Conservation (phyloP, 176 grass and related monocot genomes). For the Alopecurus myosuroides region DNA sequence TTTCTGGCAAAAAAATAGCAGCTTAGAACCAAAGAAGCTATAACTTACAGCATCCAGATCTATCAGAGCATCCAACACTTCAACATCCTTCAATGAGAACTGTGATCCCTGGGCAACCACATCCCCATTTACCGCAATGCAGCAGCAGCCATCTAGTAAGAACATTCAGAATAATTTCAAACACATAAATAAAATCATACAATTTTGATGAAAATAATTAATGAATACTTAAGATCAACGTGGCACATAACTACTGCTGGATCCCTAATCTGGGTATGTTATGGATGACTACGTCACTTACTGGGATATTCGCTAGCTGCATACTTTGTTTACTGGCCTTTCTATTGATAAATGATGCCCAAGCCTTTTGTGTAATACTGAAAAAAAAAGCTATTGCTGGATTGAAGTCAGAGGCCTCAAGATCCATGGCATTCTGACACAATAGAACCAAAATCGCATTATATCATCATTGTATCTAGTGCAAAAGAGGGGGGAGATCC, state of each 20-base stretch:
- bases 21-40: not conserved
- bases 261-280: not conserved
- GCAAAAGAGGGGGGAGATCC: not conserved
- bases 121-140: conserved; percentile 86
- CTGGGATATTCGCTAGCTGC: not conserved
- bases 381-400: not conserved
- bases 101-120: conserved; percentile 94
- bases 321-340: not conserved
- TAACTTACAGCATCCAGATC: conserved; percentile 89
- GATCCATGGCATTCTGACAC: not conserved
- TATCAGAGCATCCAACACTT: conserved; percentile 81
- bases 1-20: not conserved
- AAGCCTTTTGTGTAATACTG: not conserved
- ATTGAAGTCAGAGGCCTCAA: not conserved
- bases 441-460: not conserved
- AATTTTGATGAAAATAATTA: not conserved
- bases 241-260: not conserved
- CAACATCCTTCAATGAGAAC: conserved; percentile 96
- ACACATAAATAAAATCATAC: conserved; percentile 8
- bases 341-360: not conserved
- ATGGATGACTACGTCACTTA: not conserved
- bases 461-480: not conserved
- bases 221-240: not conserved
- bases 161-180: not conserved
- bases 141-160: conserved; percentile 83